These are phyloP conservation scores for Oxytropis ochrocephala DNA, from an alignment of 306 rosid genomes.

Conservation along the genomic window DNA sequence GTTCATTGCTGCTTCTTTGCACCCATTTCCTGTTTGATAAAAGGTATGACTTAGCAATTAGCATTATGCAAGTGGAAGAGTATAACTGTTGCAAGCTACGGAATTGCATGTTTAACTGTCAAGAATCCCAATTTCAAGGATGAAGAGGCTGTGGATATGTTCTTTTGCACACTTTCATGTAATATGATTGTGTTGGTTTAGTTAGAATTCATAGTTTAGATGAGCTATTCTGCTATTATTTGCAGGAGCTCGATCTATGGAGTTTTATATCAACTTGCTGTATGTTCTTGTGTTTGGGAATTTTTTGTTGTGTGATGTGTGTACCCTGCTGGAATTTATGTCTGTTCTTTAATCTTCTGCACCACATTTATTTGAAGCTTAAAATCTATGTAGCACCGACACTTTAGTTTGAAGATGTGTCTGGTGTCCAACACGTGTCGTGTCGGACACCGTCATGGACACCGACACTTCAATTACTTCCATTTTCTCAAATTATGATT, in stretches of 20 bases:
- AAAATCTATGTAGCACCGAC: no score
- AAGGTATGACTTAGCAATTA: background rate
- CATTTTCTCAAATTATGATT: no score
- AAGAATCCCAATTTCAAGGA: background rate
- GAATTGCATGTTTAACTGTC: no score
- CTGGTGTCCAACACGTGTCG: no score
- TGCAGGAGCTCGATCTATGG: background rate
- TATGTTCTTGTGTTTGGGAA: background rate
- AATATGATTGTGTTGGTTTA: background rate
- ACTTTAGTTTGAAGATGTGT: no score
- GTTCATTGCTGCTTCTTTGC: background rate
- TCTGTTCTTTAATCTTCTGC: background rate
- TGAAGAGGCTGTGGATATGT: background rate
- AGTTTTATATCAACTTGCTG: background rate
- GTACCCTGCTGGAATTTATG: background rate
- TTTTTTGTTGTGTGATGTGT: background rate
- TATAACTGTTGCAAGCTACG: no score
- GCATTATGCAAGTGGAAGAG: no score
- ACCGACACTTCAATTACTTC: no score
- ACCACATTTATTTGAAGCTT: background rate
- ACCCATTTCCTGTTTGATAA: background rate
- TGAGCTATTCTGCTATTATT: background rate
- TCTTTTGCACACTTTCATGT: background rate
- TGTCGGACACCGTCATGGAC: no score
- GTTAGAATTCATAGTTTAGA: background rate